Evolutionary conservation across 306 rosid genomes (phyloP), one percentile per base, ranked within the genome.

Genomic region (Pachyrhizus erosus): DNA sequence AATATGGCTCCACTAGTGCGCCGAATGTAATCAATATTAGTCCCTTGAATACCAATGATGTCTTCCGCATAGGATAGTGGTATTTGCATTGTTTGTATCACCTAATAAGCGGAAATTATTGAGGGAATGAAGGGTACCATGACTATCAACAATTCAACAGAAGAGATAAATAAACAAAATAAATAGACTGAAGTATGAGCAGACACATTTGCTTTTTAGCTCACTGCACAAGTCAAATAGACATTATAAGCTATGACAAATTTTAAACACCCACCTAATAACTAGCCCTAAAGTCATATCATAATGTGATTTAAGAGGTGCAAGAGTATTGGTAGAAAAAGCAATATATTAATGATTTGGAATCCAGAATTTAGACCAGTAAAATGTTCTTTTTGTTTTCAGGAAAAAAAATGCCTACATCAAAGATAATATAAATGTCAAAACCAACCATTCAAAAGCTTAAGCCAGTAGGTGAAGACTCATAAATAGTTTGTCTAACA

Each of bases 11-110:
- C 97, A 66, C 98, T 94, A 74, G 89, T 86, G 21, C 97, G 92
- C 20, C 97, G 97, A 83, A 94, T 94, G 85, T 83, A 92, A 60
- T 91, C 98, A 74, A 94, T 94, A 88, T 88, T 94, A 51, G 89
- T 48, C 82, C 98, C 98, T 89, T 91, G 97, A 85, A 92, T 86
- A 51, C 98, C 98, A 82, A 94, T 93, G 65, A 94, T 94, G 79
- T 93, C 97, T 87, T 94, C 98, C 0, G 97, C 98, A 84, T 91
- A 94, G 33, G 98, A 90, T 13, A 94, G 80, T 34, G 98, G 98
- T 79, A 94, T 89, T 91, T 93, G 97, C 97, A 94, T 91, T 20
- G 97, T 92, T 90, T 94, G 98, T 33, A 93, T 81, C 73, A 94
- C 87, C 98, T 94, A 87, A 78, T 62, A 39, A 81, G 18, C 5